Evolutionary conservation across 164 flowering plant species (phyloP).

Genomic region (Macadamia tetraphylla): DNA sequence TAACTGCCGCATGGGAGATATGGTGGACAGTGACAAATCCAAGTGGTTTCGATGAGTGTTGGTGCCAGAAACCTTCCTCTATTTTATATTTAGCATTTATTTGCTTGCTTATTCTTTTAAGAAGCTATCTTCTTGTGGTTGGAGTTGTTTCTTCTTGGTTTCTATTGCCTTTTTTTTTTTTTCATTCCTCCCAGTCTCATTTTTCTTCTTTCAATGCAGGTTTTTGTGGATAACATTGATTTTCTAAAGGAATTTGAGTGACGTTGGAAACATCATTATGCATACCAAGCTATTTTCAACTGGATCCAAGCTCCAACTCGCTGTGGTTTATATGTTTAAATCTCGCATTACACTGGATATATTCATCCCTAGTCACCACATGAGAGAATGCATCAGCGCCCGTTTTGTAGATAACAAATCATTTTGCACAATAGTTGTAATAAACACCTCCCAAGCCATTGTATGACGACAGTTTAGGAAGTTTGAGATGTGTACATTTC

Average conservation of each 20-base stretch:
- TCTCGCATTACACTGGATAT: constrained; percentile 6
- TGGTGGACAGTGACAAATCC: too few species aligned
- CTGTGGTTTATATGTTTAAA: constrained; percentile 5
- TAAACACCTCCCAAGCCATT: constrained; percentile 9
- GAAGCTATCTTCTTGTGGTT: neutral
- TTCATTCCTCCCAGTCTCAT: neutral
- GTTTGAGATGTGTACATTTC: neutral
- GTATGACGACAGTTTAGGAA: constrained; percentile 9
- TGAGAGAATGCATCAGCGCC: constrained; percentile 14
- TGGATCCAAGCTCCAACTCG: constrained; percentile 3
- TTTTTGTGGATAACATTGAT: constrained; percentile 87
- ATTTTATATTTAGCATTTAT: too few species aligned
- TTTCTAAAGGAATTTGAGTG: constrained; percentile 82
- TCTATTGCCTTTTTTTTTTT: neutral
- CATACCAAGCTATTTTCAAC: neutral
- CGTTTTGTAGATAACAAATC: constrained; percentile 30
- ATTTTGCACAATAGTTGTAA: constrained; percentile 9
- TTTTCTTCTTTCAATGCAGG: constrained; percentile 35
- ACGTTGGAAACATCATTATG: constrained; percentile 10
- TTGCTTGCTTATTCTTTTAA: neutral
- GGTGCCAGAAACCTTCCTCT: too few species aligned
- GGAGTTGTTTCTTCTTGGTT: neutral
- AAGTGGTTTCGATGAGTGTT: too few species aligned
- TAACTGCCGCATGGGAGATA: too few species aligned
- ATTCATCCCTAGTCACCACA: constrained; percentile 8